Conservation (phyloP, 345 rosid genomes). For the Eutrema heterophyllum region DNA sequence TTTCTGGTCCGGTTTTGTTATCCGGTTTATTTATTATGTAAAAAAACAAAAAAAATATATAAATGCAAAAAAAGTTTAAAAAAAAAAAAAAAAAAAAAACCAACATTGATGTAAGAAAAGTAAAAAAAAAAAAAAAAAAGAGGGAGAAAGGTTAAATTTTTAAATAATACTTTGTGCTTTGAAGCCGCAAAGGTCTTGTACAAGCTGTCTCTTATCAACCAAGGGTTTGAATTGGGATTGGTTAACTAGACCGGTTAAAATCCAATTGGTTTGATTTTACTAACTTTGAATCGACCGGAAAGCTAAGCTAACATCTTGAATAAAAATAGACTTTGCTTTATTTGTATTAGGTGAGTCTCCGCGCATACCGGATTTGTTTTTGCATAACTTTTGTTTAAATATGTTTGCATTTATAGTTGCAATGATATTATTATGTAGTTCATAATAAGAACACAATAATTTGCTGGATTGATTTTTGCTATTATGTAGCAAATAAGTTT, state of each 20-base stretch:
- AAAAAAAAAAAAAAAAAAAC: too few species aligned
- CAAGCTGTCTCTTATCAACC: constrained; percentile 4
- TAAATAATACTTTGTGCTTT: background rate
- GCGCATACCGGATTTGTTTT: too few species aligned
- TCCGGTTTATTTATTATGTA: too few species aligned
- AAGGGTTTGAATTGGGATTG: background rate
- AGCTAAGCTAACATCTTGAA: background rate
- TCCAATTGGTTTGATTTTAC: background rate
- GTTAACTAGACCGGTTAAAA: background rate
- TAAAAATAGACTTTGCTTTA: background rate
- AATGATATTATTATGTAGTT: too few species aligned
- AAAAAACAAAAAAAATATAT: too few species aligned
- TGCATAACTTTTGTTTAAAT: too few species aligned
- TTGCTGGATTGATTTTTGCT: too few species aligned
- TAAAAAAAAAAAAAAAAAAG: background rate
- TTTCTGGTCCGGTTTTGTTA: too few species aligned
- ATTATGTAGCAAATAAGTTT: too few species aligned
- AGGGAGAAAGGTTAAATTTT: background rate
- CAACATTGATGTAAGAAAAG: background rate
- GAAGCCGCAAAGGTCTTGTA: constrained; percentile 17
- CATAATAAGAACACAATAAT: too few species aligned
- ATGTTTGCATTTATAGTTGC: too few species aligned
- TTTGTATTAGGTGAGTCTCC: background rate
- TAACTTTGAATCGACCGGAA: background rate
- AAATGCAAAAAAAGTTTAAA: too few species aligned